These are phyloP conservation scores for Lumnitzera littorea DNA, from an alignment of 345 rosid species.

Conservation along the genomic window DNA sequence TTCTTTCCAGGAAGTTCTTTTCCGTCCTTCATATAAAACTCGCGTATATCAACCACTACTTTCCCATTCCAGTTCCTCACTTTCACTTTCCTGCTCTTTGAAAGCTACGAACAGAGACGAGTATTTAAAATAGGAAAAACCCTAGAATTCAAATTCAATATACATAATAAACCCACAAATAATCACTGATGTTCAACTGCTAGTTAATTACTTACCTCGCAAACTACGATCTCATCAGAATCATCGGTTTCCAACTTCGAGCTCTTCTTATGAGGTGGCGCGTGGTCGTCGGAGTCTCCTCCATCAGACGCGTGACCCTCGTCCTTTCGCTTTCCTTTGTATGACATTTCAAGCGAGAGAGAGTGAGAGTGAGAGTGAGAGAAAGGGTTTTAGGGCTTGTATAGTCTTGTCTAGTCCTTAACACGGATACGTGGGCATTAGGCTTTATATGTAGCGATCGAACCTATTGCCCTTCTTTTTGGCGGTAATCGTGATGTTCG, in stretches of 20 bases:
- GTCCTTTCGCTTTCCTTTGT: constrained; percentile 78
- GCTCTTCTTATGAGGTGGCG: constrained; percentile 52
- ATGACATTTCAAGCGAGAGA: constrained; percentile 38
- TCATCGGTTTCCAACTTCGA: constrained; percentile 49
- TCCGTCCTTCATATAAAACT: constrained; percentile 82
- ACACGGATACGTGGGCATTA: too few species aligned
- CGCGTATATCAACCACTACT: constrained; percentile 83
- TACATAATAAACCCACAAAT: background rate
- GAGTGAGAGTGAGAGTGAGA: background rate
- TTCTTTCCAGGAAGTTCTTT: constrained; percentile 76
- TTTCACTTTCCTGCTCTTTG: constrained; percentile 76
- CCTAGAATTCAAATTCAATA: background rate
- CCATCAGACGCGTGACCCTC: constrained; percentile 49
- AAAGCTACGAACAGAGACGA: constrained; percentile 35
- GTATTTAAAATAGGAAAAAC: constrained; percentile 2
- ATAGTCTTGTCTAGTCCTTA: too few species aligned
- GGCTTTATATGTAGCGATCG: too few species aligned
- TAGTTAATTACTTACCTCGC: constrained; percentile 38
- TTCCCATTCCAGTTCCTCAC: constrained; percentile 83
- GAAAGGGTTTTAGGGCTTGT: background rate
- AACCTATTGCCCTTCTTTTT: too few species aligned
- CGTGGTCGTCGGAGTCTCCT: constrained; percentile 45
- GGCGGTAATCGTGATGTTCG: too few species aligned
- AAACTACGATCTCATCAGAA: constrained; percentile 60
- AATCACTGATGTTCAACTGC: background rate